Percentiles rank a stretch among this genome's conserved stretches.
Conservation (phyloP, 2,329 filamentous ascomycete genomes). For the Cytospora chrysosperma region DNA sequence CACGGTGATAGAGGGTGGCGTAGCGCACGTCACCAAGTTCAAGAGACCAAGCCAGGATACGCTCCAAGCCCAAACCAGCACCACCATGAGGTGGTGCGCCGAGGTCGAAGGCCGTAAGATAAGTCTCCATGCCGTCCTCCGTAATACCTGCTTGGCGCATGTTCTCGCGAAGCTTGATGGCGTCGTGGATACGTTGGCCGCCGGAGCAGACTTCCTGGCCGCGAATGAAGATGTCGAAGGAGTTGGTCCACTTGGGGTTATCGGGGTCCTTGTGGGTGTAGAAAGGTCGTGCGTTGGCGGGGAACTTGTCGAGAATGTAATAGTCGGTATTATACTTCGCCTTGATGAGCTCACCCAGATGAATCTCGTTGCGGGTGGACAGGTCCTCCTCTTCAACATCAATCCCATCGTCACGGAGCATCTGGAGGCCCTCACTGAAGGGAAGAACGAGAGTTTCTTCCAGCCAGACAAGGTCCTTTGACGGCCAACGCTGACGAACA, state of each 20-base stretch:
- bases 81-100: conserved; percentile 87
- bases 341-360: conserved; percentile 79
- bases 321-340: conserved; percentile 87
- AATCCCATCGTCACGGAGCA: conserved; percentile 81
- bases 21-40: conserved; percentile 87
- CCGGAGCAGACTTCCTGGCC: conserved; percentile 92
- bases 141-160: conserved; percentile 76
- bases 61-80: conserved; percentile 85
- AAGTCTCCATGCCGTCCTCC: conserved; percentile 84
- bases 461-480: conserved; percentile 81
- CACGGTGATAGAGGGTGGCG: conserved; percentile 81
- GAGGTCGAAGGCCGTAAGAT: conserved; percentile 83
- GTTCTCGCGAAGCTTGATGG: conserved; percentile 69
- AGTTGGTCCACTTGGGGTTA: conserved; percentile 76
- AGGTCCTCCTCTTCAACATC: conserved; percentile 73
- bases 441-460: conserved; percentile 80
- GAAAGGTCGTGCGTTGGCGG: conserved; percentile 78
- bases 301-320: conserved; percentile 94
- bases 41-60: conserved; percentile 81
- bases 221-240: conserved; percentile 91
- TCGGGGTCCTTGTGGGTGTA: conserved; percentile 84
- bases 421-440: conserved; percentile 75
- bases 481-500: conserved; percentile 81
- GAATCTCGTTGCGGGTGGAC: conserved; percentile 81
- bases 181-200: conserved; percentile 88